Evolutionary conservation across 1,139 yeast genomes (phyloP), one percentile per base, ranked within the genome.

Genomic region (Hyphopichia fennica): DNA sequence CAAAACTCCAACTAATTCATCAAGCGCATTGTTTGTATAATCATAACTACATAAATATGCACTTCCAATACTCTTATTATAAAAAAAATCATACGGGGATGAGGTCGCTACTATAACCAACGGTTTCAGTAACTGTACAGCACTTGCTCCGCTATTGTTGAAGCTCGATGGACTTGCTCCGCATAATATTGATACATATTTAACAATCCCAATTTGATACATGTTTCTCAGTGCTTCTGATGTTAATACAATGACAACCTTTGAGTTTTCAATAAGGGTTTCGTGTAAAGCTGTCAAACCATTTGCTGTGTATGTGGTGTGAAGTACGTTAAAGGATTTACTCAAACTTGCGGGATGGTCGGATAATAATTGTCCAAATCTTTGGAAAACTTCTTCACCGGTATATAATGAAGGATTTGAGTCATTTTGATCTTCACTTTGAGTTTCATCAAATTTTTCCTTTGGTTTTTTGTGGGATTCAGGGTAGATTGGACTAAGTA

Each of bases 201-300:
- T 81, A 33, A 82, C 81, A 34, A 82, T 74, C 2, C 84, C 83
- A n/a, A 80, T 75, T 56, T 82, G 87, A 54, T 80, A 81, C 79
- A 81, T 77, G 56, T 82, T 81, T 48, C 85, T 64, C 25, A 79
- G 66, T 7, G 86, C 85, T 52, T 82, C 87, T 3, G 85, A 79
- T 6, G 86, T 80, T 34, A 82, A 64, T 6, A 82, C 74, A 35
- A 82, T 75, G 9, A 82, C 81, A 2, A 79, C 77, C 44, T 78
- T 77, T 9, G 84, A 70, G 38, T 72, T 68, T 42, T 78, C 81
- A 35, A 82, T 77, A 41, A 81, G 63, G 28, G 72, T 63, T 51
- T 82, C 87, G 51, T 82, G 87, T 39, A 79, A 60, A 11, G 74
- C 66, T 13, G 84, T 79, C 32, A 82, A 65, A 0, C 87, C 87